Evolutionary conservation across 1,284 basidiomycete genomes (phyloP), one percentile per base, ranked within the genome.

Genomic region (Irpex sp.): DNA sequence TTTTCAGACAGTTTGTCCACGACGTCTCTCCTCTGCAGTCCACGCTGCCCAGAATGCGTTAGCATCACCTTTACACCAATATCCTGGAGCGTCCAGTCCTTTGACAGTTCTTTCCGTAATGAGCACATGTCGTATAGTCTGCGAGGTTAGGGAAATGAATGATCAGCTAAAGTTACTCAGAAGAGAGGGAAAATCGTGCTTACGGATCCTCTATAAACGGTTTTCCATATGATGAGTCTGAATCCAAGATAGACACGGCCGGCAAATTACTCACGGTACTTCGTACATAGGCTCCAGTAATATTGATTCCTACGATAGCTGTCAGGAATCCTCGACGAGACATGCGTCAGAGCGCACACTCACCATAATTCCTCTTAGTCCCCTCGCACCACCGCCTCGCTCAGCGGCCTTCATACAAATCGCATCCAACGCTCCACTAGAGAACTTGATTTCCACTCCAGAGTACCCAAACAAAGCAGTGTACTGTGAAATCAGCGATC

Each of bases 231-330:
- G 53, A 21, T 11, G 33, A 54, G 31, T n/a, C 49, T 13, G 17
- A 63, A 63, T 19, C 55, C 31, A 51, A 15, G 47, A 58, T 37
- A 26, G 0, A 4, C 26, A 58, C n/a, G 5, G 3, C 13, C 13
- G 13, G 13, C 33, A 61, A 47, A 46, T 5, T n/a, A 88, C 93
- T 86, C 75, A 95, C 93, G 86, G 94, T 70, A 84, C 89, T 78
- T 96, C 93, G 73, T 93, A 96, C 93, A 97, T 96, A 0, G 93
- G 82, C 61, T 97, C 93, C 59, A 94, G 75, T 49, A 95, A 77
- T 3, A 96, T 73, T 5, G 82, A 74, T 76, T 96, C 94, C 88
- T 94, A 67, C 19, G 53, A 9, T 61, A 63, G 36, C 47, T 17
- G 59, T 36, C 5, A 57, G 46, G 17, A 8, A 17, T 50, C 2